Conservation (phyloP, 352 stramenopile genomes). For the Phytophthora boehmeriae region DNA sequence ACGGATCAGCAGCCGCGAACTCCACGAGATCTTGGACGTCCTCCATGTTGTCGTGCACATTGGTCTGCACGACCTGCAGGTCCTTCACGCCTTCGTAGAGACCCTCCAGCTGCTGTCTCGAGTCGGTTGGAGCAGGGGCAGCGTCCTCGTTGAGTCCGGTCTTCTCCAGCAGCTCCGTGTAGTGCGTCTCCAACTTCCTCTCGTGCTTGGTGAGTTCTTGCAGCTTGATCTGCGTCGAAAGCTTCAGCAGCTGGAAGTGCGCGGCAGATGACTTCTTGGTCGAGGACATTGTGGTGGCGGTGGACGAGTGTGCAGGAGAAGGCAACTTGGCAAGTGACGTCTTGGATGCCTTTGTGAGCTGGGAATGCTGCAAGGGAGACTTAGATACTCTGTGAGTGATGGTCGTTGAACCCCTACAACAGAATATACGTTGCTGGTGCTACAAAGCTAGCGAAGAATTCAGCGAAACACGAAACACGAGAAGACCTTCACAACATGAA, state of each 20-base stretch:
- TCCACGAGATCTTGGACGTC: slow-evolving; percentile 42
- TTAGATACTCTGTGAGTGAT: slow-evolving; percentile 1
- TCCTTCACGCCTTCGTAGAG: slow-evolving; percentile 51
- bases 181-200: slow-evolving; percentile 44
- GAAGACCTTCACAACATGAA: too few species aligned
- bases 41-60: slow-evolving; percentile 40
- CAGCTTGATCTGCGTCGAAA: slow-evolving; percentile 59
- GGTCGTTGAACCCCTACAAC: neutral
- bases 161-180: slow-evolving; percentile 34
- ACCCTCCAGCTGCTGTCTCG: slow-evolving; percentile 27
- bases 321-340: slow-evolving; percentile 13
- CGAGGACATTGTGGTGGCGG: slow-evolving; percentile 6
- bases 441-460: too few species aligned
- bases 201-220: slow-evolving; percentile 53
- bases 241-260: slow-evolving; percentile 50
- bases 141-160: slow-evolving; percentile 2
- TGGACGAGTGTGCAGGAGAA: neutral
- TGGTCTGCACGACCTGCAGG: slow-evolving; percentile 49
- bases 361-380: neutral
- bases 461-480: too few species aligned
- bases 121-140: neutral
- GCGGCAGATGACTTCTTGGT: slow-evolving; percentile 21
- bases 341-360: too few species aligned
- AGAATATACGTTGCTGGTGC: too few species aligned
- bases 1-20: slow-evolving; percentile 38